A percentile compares a stretch with the other conserved stretches of the same genome.
These are phyloP conservation scores for Aspergillus ochraceus DNA, from an alignment of 2,329 filamentous ascomycete genomes.

Conservation along the genomic window DNA sequence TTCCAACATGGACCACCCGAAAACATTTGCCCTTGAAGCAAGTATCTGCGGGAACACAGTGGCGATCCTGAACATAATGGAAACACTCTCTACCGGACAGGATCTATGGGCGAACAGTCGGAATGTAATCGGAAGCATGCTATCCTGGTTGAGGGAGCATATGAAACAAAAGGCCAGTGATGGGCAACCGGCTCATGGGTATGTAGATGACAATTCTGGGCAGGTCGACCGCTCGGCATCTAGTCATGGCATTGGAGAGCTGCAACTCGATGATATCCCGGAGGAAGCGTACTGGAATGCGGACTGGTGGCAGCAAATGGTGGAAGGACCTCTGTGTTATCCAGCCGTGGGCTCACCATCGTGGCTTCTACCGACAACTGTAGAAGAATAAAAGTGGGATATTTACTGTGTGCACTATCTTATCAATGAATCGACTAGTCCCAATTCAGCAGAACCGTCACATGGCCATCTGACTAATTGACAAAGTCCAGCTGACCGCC, in stretches of 20 bases:
- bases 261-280: not conserved
- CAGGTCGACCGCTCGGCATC: no score
- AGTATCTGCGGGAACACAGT: not conserved
- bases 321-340: not conserved
- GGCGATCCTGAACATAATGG: not conserved
- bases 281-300: not conserved
- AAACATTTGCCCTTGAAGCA: not conserved
- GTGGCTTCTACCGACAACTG: no score
- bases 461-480: not conserved
- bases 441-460: not conserved
- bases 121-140: not conserved
- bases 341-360: not conserved
- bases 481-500: not conserved
- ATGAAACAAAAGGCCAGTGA: not conserved
- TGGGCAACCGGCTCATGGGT: not conserved
- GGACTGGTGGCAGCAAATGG: not conserved
- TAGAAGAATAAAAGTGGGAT: no score
- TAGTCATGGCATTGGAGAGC: not conserved
- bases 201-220: no score
- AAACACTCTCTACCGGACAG: not conserved
- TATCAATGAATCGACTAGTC: no score
- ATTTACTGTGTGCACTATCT: no score
- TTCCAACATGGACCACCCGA: not conserved
- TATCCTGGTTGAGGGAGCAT: constrained; percentile 9
- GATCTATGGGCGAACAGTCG: constrained; percentile 8